Conservation (phyloP, 106 monocot species). For the Allium sativum region DNA sequence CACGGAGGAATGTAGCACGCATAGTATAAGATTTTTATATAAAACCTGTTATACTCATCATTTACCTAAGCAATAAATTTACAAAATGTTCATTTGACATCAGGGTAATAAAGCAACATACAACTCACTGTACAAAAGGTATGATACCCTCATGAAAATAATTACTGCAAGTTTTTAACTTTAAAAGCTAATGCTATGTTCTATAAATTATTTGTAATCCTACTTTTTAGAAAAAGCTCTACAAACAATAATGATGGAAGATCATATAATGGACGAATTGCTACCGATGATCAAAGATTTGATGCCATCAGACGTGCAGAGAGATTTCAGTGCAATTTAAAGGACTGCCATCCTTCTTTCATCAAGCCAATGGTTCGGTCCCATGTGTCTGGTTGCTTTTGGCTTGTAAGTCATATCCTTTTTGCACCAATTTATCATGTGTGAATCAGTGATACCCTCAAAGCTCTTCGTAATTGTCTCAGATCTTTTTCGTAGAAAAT, state of each 20-base stretch:
- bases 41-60: not conserved
- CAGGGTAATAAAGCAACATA: conserved; percentile 29
- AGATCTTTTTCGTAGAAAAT: too few relatives aligned
- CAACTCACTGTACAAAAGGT: conserved; percentile 31
- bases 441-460: too few relatives aligned
- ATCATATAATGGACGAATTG: conserved; percentile 45
- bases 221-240: conserved; percentile 4
- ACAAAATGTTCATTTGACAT: not conserved
- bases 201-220: not conserved
- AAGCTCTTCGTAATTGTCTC: too few relatives aligned
- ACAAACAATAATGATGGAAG: conserved; percentile 11
- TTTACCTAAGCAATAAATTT: not conserved
- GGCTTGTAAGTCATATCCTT: conserved; percentile 47
- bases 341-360: conserved; percentile 47
- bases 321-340: conserved; percentile 30
- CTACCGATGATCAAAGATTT: conserved; percentile 43
- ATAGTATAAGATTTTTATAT: not conserved
- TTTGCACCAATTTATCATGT: too few relatives aligned
- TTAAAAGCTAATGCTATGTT: not conserved
- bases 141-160: not conserved
- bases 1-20: too few relatives aligned
- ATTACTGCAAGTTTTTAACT: not conserved
- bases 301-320: conserved; percentile 48
- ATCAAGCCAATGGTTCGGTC: conserved; percentile 71
- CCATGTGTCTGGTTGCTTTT: conserved; percentile 79